These are phyloP conservation scores for Hypoxylon perforatum DNA, from an alignment of 495 filamentous ascomycete species.

Conservation along the genomic window DNA sequence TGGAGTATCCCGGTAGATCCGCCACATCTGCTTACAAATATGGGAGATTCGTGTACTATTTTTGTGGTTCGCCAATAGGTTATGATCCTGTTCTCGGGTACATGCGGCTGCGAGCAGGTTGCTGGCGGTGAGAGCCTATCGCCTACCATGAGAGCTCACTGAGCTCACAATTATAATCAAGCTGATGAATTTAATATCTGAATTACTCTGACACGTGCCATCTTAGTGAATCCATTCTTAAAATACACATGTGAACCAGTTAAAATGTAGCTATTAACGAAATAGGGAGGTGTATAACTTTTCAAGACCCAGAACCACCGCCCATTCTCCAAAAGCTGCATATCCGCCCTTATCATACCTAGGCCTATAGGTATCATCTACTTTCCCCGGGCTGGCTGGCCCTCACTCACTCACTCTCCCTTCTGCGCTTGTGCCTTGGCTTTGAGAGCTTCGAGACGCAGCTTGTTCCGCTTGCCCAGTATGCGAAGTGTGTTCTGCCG, in stretches of 20 bases:
- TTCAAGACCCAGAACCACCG: not conserved
- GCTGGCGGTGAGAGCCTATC: no score
- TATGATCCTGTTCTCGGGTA: no score
- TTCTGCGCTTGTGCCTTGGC: constrained; percentile 39
- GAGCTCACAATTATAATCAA: no score
- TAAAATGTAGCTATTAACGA: not conserved
- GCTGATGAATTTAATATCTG: no score
- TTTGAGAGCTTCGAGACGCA: constrained; percentile 66
- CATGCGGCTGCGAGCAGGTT: no score
- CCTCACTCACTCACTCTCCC: not conserved
- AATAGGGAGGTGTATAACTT: not conserved
- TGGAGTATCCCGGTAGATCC: constrained; percentile 28
- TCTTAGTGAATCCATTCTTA: no score
- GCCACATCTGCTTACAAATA: constrained; percentile 31
- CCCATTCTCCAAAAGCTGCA: not conserved
- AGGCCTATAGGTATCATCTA: not conserved
- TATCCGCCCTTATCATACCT: not conserved
- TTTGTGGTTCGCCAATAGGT: not conserved
- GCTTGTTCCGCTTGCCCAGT: constrained; percentile 71
- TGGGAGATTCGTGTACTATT: not conserved
- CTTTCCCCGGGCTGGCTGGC: not conserved
- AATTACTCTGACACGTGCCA: no score
- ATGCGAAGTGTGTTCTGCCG: constrained; percentile 69
- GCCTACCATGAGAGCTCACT: no score
- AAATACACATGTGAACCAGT: not conserved